Base-by-base conservation (phyloP, 1,139 yeast genomes). In the Yamadazyma triangularis region DNA sequence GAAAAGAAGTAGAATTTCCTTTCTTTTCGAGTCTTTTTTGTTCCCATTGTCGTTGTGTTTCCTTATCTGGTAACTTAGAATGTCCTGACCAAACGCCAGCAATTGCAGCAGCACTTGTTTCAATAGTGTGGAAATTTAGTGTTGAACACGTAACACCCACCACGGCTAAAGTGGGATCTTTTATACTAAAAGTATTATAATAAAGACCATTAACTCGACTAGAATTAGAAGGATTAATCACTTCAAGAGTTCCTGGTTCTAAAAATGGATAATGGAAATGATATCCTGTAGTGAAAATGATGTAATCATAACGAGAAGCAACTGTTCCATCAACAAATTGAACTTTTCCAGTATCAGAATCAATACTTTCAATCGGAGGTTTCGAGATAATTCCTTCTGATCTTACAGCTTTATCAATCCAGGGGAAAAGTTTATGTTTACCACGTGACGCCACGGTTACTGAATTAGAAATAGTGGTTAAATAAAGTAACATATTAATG, bases 401-500 rank as follows among this genome's bases (percentile, higher is more conserved):
- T 8, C 47, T 50, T 11, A 68, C 52, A 26, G 72, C 73, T 18
- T 53, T 48, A 54, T 56, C 53, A 13, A 60, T 53, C 51, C 58
- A 59, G 8, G 43, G 47, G 36, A 56, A 59, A 8, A 58, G 50
- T 20, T 47, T 44, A 32, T 59, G 56, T 5, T 48, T 44, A 1
- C 60, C 54, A 29, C 64, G 49, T 35, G 70, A 56, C 5, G 76
- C 56, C 10, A 67, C 54, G 4, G 54, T 51, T 4, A 60, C 56
- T n/a, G 56, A 42, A 27, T 58, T 59, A 4, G 66, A 71, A 5
- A 58, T 51, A 1, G 75, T 74, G 13, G 56, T 51, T 10, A 70
- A 47, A 36, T 74, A 73, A 41, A 74, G 79, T 12, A 71, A 51
- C n/a, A 73, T 48, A 47, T 74, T 77, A 20, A 69, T 58, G 4